Evolutionary conservation across 2,329 filamentous ascomycete genomes (phyloP).

Genomic region (Coniochaeta hoffmannii): DNA sequence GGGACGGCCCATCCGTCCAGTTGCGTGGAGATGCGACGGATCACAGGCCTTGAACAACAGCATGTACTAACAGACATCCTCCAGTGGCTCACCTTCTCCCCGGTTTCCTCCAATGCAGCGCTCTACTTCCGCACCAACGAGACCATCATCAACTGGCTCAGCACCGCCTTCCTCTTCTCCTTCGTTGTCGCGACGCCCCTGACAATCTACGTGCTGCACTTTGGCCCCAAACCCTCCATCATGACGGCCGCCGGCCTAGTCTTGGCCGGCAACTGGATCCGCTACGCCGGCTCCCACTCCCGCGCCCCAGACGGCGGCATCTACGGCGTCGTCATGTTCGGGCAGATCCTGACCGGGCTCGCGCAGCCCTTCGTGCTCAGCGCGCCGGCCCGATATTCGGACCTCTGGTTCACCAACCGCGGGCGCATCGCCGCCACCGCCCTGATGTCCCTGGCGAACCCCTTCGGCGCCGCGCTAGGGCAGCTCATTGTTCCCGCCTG

Average conservation of each 20-base stretch:
- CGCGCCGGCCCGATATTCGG: slow-evolving; percentile 84
- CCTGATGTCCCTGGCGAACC: slow-evolving; percentile 77
- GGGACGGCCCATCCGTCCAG: background rate
- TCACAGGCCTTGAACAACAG: slow-evolving; percentile 5
- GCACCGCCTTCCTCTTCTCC: slow-evolving; percentile 77
- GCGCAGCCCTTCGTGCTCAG: slow-evolving; percentile 88
- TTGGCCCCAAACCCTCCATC: slow-evolving; percentile 72
- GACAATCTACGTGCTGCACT: slow-evolving; percentile 71
- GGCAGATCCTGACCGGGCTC: slow-evolving; percentile 82
- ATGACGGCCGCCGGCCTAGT: slow-evolving; percentile 65
- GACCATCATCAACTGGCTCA: slow-evolving; percentile 84
- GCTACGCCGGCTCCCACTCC: slow-evolving; percentile 61
- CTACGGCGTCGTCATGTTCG: slow-evolving; percentile 77
- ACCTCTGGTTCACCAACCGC: slow-evolving; percentile 84
- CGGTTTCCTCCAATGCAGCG: slow-evolving; percentile 68
- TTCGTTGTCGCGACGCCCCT: slow-evolving; percentile 68
- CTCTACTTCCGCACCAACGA: slow-evolving; percentile 69
- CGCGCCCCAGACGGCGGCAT: slow-evolving; percentile 40
- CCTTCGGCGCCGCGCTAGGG: slow-evolving; percentile 79
- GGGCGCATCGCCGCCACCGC: slow-evolving; percentile 86
- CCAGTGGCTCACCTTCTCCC: slow-evolving; percentile 88
- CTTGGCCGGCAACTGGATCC: slow-evolving; percentile 83
- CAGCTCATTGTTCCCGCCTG: slow-evolving; percentile 79
- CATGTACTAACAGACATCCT: slow-evolving; percentile 1
- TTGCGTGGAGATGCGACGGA: background rate